phyloP scores from a whole-genome alignment of 345 rosid species.

The Stellera chamaejasme region DNA sequence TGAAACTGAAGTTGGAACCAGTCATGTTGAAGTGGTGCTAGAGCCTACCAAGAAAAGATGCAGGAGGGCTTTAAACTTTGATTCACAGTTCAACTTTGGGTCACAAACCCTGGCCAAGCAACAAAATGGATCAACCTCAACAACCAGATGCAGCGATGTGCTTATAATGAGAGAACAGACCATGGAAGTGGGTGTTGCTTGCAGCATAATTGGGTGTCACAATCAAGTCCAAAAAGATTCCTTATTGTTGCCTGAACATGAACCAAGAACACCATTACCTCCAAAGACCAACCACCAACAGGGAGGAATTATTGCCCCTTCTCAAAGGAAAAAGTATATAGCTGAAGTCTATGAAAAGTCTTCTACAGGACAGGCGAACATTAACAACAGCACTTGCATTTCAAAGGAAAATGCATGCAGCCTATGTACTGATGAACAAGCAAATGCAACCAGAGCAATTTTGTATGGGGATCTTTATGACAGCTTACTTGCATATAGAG shows the following conservation, averaged over 20 bases:
- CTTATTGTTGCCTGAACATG: constrained; percentile 18
- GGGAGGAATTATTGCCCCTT: background rate
- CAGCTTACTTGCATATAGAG: constrained; percentile 28
- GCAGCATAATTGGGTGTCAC: constrained; percentile 13
- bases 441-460: constrained; percentile 22
- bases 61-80: constrained; percentile 51
- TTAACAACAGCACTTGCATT: constrained; percentile 13
- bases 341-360: constrained; percentile 7
- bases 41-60: constrained; percentile 34
- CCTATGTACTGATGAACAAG: constrained; percentile 13
- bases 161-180: constrained; percentile 29
- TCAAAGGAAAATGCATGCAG: constrained; percentile 19
- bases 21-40: constrained; percentile 14
- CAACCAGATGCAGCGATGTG: constrained; percentile 15
- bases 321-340: constrained; percentile 1
- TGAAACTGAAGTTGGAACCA: constrained; percentile 17
- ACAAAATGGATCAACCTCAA: constrained; percentile 19
- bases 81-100: constrained; percentile 16
- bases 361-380: constrained; percentile 7
- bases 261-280: constrained; percentile 29
- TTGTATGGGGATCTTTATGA: constrained; percentile 26
- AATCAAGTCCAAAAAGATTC: constrained; percentile 21
- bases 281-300: constrained; percentile 13
- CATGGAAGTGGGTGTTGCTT: constrained; percentile 19
- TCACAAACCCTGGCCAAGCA: constrained; percentile 8